Evolutionary conservation across 495 filamentous ascomycete genomes (phyloP).

Genomic region (Podospora fimiseda): DNA sequence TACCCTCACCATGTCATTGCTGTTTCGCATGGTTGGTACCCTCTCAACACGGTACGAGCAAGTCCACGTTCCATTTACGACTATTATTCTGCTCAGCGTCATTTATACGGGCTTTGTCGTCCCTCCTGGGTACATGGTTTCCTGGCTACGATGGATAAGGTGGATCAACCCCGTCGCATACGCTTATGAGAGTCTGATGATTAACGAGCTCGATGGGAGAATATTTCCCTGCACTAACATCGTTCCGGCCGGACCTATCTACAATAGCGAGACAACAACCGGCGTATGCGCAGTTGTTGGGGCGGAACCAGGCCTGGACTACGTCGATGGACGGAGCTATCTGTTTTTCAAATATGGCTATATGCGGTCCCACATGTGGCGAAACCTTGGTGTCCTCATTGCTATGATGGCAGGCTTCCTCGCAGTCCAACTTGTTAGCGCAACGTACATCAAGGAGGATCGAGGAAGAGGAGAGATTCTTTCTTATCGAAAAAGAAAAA

Average conservation of each 20-base stretch:
- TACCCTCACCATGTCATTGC: slow-evolving; percentile 46
- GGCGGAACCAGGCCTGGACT: background rate
- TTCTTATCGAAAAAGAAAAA: too few species aligned
- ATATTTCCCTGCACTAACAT: background rate
- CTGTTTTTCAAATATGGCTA: slow-evolving; percentile 2
- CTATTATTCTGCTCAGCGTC: slow-evolving; percentile 61
- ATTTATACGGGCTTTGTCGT: slow-evolving; percentile 78
- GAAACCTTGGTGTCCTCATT: slow-evolving; percentile 5
- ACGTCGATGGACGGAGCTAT: background rate
- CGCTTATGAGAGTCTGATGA: slow-evolving; percentile 60
- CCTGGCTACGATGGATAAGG: slow-evolving; percentile 73
- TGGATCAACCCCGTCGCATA: slow-evolving; percentile 77
- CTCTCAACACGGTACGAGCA: slow-evolving; percentile 59
- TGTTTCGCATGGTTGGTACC: slow-evolving; percentile 67
- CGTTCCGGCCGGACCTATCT: background rate
- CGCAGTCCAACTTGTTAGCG: background rate
- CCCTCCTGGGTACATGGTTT: slow-evolving; percentile 61
- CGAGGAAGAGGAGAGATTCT: slow-evolving; percentile 4
- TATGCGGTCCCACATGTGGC: slow-evolving; percentile 1
- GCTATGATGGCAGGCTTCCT: background rate
- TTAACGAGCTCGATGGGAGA: slow-evolving; percentile 37
- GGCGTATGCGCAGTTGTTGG: slow-evolving; percentile 1
- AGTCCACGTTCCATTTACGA: slow-evolving; percentile 60
- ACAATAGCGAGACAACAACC: background rate
- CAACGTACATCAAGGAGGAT: background rate